Evolutionary conservation across 148 eudicot species (phyloP).

Genomic region (Chenopodium quinoa): DNA sequence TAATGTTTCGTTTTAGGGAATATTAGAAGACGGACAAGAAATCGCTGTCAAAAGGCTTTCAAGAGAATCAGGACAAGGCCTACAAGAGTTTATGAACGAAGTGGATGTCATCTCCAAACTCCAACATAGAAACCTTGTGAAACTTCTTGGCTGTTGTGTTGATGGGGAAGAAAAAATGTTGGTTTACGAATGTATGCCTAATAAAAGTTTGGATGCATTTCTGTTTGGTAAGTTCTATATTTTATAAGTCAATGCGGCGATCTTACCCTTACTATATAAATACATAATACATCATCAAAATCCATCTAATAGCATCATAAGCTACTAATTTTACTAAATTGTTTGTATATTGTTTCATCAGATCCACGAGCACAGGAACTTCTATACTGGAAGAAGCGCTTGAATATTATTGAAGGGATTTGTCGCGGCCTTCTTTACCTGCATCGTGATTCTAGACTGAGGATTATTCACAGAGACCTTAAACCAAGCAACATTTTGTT

Average conservation of each 20-base stretch:
- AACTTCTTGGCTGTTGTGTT: constrained; percentile 1
- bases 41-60: constrained; percentile 14
- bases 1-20: not conserved
- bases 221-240: not conserved
- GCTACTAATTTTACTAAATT: not conserved
- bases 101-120: constrained; percentile 13
- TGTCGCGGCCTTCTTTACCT: constrained; percentile 4
- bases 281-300: not conserved
- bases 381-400: constrained; percentile 8
- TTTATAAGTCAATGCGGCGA: not conserved
- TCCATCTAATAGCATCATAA: not conserved
- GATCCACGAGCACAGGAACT: not conserved
- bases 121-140: constrained; percentile 12
- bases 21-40: constrained; percentile 3
- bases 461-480: constrained; percentile 5
- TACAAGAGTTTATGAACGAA: constrained; percentile 10
- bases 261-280: not conserved
- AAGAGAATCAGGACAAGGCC: constrained; percentile 9
- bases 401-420: constrained; percentile 4
- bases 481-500: constrained; percentile 10
- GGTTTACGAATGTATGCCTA: not conserved
- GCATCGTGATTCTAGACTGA: not conserved
- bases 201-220: constrained; percentile 8
- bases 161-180: not conserved
- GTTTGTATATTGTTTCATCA: not conserved